A percentile compares a stretch with the other conserved stretches of the same genome.
These are phyloP conservation scores for Blepharisma undulans DNA, from an alignment of 169 alveolate species.

Conservation along the genomic window DNA sequence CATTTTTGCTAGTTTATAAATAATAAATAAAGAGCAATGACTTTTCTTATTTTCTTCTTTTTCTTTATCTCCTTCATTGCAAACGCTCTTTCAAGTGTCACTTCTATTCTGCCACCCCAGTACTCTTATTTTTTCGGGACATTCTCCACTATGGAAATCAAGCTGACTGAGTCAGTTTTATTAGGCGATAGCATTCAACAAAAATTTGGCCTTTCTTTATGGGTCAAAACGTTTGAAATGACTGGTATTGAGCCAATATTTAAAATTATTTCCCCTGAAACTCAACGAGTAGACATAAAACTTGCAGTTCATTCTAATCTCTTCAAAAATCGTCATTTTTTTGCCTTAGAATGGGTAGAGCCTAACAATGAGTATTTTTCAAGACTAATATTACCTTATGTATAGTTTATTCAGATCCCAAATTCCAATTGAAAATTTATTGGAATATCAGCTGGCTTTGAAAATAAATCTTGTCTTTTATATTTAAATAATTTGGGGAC, in stretches of 20 bases:
- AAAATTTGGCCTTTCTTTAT: neutral
- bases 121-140: neutral
- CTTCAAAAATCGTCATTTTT: too few species aligned
- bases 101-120: neutral
- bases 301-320: too few species aligned
- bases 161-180: neutral
- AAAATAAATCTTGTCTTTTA: neutral
- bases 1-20: too few species aligned
- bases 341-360: neutral
- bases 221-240: neutral
- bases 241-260: too few species aligned
- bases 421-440: neutral
- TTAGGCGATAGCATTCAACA: neutral
- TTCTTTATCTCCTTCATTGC: too few species aligned
- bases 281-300: too few species aligned
- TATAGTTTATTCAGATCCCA: neutral
- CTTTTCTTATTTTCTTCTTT: too few species aligned
- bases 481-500: neutral
- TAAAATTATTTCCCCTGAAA: too few species aligned
- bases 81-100: neutral
- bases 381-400: neutral
- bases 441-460: neutral
- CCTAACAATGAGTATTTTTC: neutral
- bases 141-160: neutral
- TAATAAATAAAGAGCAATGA: too few species aligned